phyloP scores from a whole-genome alignment of 345 rosid genomes.

The Brassica nigra region DNA sequence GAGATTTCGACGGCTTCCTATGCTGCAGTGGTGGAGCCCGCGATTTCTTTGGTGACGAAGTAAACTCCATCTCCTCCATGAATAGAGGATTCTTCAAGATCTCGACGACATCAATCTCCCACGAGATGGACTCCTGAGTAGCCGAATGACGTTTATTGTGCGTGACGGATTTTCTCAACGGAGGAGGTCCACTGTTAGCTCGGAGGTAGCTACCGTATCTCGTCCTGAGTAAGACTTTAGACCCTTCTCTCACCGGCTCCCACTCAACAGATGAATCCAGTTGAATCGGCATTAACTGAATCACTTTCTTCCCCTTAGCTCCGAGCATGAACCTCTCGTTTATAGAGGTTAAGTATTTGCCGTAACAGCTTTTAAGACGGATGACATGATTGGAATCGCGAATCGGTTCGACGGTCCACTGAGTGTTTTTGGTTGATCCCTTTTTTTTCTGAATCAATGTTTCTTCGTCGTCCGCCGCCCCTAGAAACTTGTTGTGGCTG shows the following conservation, averaged over 20 bases:
- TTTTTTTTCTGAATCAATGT: slow-evolving; percentile 59
- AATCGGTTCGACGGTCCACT: slow-evolving; percentile 71
- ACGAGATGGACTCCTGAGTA: slow-evolving; percentile 66
- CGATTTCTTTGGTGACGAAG: slow-evolving; percentile 1
- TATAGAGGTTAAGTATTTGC: slow-evolving; percentile 79
- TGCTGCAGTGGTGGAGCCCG: slow-evolving; percentile 32
- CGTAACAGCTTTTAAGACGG: slow-evolving; percentile 70
- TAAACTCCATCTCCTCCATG: neutral
- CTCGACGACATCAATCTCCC: slow-evolving; percentile 72
- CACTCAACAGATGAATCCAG: slow-evolving; percentile 66
- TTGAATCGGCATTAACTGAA: slow-evolving; percentile 53
- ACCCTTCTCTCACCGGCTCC: slow-evolving; percentile 70
- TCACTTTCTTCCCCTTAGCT: slow-evolving; percentile 70
- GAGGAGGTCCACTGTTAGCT: slow-evolving; percentile 73
- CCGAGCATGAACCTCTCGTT: slow-evolving; percentile 74
- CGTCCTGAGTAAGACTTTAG: slow-evolving; percentile 55
- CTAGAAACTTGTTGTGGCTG: slow-evolving; percentile 74
- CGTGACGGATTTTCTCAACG: slow-evolving; percentile 74
- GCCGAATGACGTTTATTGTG: slow-evolving; percentile 67
- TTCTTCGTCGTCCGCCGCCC: slow-evolving; percentile 74
- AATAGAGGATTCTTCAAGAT: slow-evolving; percentile 33
- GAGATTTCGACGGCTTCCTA: slow-evolving; percentile 48
- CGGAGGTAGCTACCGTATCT: slow-evolving; percentile 63
- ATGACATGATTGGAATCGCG: slow-evolving; percentile 49
- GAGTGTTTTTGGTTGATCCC: slow-evolving; percentile 59